These are phyloP conservation scores for Russula emetica DNA, from an alignment of 768 basidiomycete species.

Conservation along the genomic window DNA sequence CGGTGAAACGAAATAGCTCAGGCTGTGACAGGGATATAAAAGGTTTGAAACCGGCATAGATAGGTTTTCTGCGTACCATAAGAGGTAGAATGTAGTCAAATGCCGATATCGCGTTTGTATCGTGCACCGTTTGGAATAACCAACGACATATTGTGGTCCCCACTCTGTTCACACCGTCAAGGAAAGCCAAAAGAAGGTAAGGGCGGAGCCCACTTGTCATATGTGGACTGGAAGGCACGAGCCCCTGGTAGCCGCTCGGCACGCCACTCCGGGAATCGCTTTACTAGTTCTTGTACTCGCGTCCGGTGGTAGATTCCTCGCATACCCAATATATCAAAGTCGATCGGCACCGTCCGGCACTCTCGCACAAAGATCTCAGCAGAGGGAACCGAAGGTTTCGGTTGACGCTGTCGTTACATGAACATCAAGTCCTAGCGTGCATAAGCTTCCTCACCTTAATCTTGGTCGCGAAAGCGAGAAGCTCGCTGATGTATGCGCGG, in stretches of 20 bases:
- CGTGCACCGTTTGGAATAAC: conserved; percentile 70
- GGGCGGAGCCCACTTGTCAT: conserved; percentile 57
- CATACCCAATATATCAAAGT: conserved; percentile 73
- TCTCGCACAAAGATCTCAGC: conserved; percentile 64
- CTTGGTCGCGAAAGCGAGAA: conserved; percentile 66
- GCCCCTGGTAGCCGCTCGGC: conserved; percentile 66
- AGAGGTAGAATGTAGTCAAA: conserved; percentile 82
- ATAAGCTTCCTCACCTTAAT: conserved; percentile 49
- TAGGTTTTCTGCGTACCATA: conserved; percentile 48
- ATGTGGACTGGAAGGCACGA: conserved; percentile 79
- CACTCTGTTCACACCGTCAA: conserved; percentile 41
- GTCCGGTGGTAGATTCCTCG: conserved; percentile 57
- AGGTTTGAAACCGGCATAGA: conserved; percentile 10
- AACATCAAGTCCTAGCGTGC: neutral
- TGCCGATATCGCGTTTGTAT: conserved; percentile 67
- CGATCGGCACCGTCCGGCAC: conserved; percentile 50
- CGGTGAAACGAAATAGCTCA: conserved; percentile 71
- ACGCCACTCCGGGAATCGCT: conserved; percentile 65
- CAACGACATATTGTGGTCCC: conserved; percentile 70
- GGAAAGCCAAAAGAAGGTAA: neutral
- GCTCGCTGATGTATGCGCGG: conserved; percentile 69
- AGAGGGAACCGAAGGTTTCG: conserved; percentile 55
- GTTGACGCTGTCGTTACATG: conserved; percentile 49
- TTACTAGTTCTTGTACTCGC: conserved; percentile 57
- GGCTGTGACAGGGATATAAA: conserved; percentile 42